Evolutionary conservation across 2,329 filamentous ascomycete genomes (phyloP).

Genomic region (Colletotrichum chrysophilum): DNA sequence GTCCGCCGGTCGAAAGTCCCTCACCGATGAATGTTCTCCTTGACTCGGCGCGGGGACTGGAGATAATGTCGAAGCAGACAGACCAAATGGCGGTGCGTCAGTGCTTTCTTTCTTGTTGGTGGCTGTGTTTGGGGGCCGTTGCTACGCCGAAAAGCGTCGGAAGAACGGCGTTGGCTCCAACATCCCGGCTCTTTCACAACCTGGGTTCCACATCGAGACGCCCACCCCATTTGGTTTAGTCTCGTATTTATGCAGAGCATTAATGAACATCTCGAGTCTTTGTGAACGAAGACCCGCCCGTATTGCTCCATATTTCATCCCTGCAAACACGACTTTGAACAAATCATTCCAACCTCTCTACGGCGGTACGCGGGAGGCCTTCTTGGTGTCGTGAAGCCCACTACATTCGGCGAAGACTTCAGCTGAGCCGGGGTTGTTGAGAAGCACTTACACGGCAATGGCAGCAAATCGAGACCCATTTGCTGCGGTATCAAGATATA

Average conservation of each 20-base stretch:
- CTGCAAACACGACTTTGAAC: background rate
- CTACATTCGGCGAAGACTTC: background rate
- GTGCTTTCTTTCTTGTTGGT: background rate
- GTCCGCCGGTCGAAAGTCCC: background rate
- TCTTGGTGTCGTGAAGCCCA: background rate
- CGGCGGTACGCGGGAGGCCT: background rate
- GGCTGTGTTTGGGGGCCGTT: conserved; percentile 8
- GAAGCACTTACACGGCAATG: background rate
- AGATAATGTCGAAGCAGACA: background rate
- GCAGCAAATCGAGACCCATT: background rate
- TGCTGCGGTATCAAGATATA: background rate
- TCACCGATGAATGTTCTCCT: background rate
- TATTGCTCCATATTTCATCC: background rate
- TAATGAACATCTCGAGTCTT: background rate
- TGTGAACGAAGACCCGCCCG: background rate
- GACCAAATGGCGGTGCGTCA: background rate
- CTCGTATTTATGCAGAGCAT: background rate
- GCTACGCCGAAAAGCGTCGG: background rate
- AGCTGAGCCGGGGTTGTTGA: background rate
- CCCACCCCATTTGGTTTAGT: conserved; percentile 9
- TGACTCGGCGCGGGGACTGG: background rate
- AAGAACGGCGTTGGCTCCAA: background rate
- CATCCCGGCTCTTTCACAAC: background rate
- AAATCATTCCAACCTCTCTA: background rate
- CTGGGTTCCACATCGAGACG: background rate